phyloP scores from a whole-genome alignment of 2,329 filamentous ascomycete species.

The Gremmenia infestans region DNA sequence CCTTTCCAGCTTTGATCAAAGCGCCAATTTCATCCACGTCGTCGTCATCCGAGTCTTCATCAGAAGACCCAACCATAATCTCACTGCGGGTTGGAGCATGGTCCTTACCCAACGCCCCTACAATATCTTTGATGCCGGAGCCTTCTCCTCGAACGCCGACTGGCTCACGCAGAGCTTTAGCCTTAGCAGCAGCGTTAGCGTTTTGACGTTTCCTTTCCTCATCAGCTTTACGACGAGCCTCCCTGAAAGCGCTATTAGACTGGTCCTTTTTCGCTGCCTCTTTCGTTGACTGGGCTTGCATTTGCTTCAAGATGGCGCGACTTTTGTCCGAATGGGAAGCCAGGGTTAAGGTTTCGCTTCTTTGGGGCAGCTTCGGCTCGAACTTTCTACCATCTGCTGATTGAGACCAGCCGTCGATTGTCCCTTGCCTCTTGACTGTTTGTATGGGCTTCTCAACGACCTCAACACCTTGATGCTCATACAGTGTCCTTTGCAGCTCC shows the following conservation, averaged over 20 bases:
- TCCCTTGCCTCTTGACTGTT: constrained; percentile 51
- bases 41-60: constrained; percentile 70
- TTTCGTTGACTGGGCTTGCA: constrained; percentile 14
- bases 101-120: constrained; percentile 71
- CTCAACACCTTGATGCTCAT: constrained; percentile 51
- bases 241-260: constrained; percentile 54
- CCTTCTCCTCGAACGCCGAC: constrained; percentile 66
- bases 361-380: constrained; percentile 24
- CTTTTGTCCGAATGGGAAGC: constrained; percentile 28
- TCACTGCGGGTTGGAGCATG: constrained; percentile 70
- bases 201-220: constrained; percentile 71
- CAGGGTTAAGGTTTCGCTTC: constrained; percentile 1
- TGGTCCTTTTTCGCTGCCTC: constrained; percentile 8
- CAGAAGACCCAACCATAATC: constrained; percentile 80
- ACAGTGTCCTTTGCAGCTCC: constrained; percentile 63
- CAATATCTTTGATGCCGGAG: constrained; percentile 68
- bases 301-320: constrained; percentile 23
- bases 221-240: constrained; percentile 68
- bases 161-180: constrained; percentile 55
- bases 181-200: constrained; percentile 63
- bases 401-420: constrained; percentile 58
- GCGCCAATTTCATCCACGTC: constrained; percentile 50
- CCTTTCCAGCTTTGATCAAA: constrained; percentile 44
- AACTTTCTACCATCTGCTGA: constrained; percentile 37
- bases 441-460: constrained; percentile 45